Evolutionary conservation across 495 filamentous ascomycete genomes (phyloP), one percentile per base, ranked within the genome.

Genomic region (Neurospora terricola): DNA sequence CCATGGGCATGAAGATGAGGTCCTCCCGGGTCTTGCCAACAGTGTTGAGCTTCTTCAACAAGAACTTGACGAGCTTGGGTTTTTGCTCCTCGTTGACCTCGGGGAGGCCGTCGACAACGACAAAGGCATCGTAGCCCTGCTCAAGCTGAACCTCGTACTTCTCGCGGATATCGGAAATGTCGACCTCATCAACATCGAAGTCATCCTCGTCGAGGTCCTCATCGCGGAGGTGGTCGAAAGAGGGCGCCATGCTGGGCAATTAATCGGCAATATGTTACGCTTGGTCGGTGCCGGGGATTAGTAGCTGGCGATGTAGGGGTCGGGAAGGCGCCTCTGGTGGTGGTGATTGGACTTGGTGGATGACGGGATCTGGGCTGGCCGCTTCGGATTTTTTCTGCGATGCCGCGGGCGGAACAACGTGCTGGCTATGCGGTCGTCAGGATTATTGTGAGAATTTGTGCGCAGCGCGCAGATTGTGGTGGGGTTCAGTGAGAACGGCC

Each of bases 111-210:
- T 99, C 96, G 81, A 97, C 87, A 70, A 98, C 93, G 72, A 99
- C 90, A 77, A 99, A 99, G 74, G 93, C 91, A 80, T 99, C 96
- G 78, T 97, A 89, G 71, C 96, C 95, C 81, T 97, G 92, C 81
- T 99, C 95, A 70, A 97, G 87, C 77, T 94, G 93, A 48, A 98
- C 96, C 82, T 98, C 94, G 78, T 92, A 97, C 82, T 96, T 92
- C 79, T 93, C 94, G 78, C 89, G 87, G 74, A 99, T 88, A 84
- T 99, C 96, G 72, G 93, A 94, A 82, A 97, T 94, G 79, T 99
- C 96, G 80, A 98, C 90, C 80, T 97, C 93, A 80, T 96, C 93
- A 78, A 94, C 90, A 75, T 97, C 93, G 82, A 94, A 92, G 78
- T 94, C 91, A 71, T 94, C 91, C 79, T 96, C 93, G 81, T 94